Conservation (phyloP, 257 asterid species). For the Scutellaria baicalensis region DNA sequence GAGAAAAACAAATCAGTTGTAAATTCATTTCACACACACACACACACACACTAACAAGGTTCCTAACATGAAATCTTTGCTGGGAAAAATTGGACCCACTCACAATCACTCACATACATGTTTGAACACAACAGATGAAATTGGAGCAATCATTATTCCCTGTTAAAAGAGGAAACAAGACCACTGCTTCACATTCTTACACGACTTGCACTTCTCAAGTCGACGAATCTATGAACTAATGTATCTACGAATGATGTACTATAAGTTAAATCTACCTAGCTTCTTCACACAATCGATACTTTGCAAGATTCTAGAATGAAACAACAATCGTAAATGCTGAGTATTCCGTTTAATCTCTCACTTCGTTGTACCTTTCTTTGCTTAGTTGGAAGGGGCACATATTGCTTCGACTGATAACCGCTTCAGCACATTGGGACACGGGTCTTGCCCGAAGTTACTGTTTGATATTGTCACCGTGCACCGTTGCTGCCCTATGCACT, state of each 20-base stretch:
- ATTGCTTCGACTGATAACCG: constrained; percentile 82
- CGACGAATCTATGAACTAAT: constrained; percentile 26
- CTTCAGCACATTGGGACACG: constrained; percentile 74
- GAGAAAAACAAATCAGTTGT: neutral
- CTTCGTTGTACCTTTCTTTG: constrained; percentile 7
- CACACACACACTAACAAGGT: constrained; percentile 33
- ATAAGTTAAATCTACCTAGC: constrained; percentile 27
- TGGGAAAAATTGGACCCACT: constrained; percentile 20
- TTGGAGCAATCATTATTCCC: constrained; percentile 28
- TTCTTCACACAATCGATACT: constrained; percentile 25
- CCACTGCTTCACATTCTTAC: constrained; percentile 25
- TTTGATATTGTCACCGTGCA: constrained; percentile 72
- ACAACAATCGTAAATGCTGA: constrained; percentile 14
- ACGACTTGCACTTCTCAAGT: constrained; percentile 24
- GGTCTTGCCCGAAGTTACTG: constrained; percentile 72
- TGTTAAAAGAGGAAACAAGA: constrained; percentile 41
- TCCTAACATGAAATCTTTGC: constrained; percentile 35
- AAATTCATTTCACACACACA: neutral
- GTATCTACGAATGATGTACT: constrained; percentile 17
- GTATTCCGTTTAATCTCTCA: constrained; percentile 7
- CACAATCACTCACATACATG: constrained; percentile 9
- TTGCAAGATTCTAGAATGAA: constrained; percentile 9
- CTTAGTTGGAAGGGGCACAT: constrained; percentile 42
- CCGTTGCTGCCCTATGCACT: constrained; percentile 59
- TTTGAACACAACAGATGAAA: constrained; percentile 9